Evolutionary conservation across 1,284 basidiomycete genomes (phyloP), one percentile per base, ranked within the genome.

Genomic region (Ceratorhiza oryzae-sativae): DNA sequence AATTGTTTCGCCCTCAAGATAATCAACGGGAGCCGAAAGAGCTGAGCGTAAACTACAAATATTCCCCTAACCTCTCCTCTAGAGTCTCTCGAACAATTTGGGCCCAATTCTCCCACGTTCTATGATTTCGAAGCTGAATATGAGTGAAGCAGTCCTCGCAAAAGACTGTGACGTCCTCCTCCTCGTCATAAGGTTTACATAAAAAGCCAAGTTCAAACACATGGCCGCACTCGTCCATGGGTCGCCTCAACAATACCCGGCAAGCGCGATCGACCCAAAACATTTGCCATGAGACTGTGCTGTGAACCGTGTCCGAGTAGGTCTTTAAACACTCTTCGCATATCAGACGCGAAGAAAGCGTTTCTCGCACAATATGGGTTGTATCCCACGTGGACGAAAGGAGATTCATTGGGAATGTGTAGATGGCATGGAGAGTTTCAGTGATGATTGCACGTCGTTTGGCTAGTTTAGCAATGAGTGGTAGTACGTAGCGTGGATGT

Each of bases 131-230:
- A 23, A 68, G 34, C 49, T 68, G 65, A n/a, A 68, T 68, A 36
- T 68, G 65, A 3, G 39, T 41, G 20, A 68, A 68, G 41, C 65
- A 68, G n/a, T 56, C 34, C 18, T 68, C 51, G 15, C 65, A 68
- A 46, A 68, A 56, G 30, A 53, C 51, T 12, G 36, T 46, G 1
- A 51, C 51, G 27, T 56, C 51, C 20, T 49, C 45, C 1, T 68
- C 65, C 23, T 56, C 27, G n/a, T 68, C 36, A 46, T 68, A 68
- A 18, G 51, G 65, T 20, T 56, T 68, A 30, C 65, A 56, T 39
- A 68, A 56, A 41, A 68, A 68, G n/a, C 65, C 51, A 30, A 55
- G 20, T 51, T 68, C 41, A 36, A 68, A 56, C 20, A 68, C 36
- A 3, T 56, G 65, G 30, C 3, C 65, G 39, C 51, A 68, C 15